Conservation (phyloP, 2,329 filamentous ascomycete genomes). For the Plectosphaerella sp. region DNA sequence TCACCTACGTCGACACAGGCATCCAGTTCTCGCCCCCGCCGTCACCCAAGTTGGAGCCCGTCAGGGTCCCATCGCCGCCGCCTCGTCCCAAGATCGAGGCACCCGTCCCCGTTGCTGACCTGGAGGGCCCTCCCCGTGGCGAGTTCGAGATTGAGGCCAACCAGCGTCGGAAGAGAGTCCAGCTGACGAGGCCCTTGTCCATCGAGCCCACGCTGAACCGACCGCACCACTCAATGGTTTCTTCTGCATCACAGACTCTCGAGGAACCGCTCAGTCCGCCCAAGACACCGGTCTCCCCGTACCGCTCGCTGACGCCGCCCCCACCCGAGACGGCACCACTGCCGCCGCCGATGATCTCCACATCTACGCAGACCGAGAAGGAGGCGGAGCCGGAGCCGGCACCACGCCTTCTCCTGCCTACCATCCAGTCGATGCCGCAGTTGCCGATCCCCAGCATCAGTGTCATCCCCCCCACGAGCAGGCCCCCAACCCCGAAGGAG, state of each 20-base stretch:
- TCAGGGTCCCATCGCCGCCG: slow-evolving; percentile 38
- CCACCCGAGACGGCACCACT: slow-evolving; percentile 28
- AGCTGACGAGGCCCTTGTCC: slow-evolving; percentile 43
- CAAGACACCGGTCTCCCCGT: slow-evolving; percentile 55
- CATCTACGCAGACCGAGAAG: slow-evolving; percentile 58
- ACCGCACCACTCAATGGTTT: slow-evolving; percentile 52
- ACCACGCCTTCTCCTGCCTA: slow-evolving; percentile 13
- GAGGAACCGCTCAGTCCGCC: slow-evolving; percentile 61
- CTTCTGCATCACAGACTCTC: slow-evolving; percentile 57
- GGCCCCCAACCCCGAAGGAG: slow-evolving; percentile 73
- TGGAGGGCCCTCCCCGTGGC: slow-evolving; percentile 37
- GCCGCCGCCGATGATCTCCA: slow-evolving; percentile 40
- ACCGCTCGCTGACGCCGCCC: slow-evolving; percentile 33
- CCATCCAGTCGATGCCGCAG: slow-evolving; percentile 29
- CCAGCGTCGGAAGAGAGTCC: slow-evolving; percentile 66
- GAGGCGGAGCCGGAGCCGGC: slow-evolving; percentile 13
- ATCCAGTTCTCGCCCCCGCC: slow-evolving; percentile 80
- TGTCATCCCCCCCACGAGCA: slow-evolving; percentile 81
- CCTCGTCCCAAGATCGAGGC: slow-evolving; percentile 28
- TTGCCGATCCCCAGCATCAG: slow-evolving; percentile 77
- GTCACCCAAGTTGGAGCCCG: slow-evolving; percentile 54
- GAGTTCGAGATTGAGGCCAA: slow-evolving; percentile 67
- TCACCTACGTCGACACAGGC: slow-evolving; percentile 68
- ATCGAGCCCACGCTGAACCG: slow-evolving; percentile 35
- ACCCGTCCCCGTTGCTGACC: slow-evolving; percentile 24